These are phyloP conservation scores for Chlamydomonas reinhardtii DNA, from an alignment of 163 green algal species.

Conservation along the genomic window DNA sequence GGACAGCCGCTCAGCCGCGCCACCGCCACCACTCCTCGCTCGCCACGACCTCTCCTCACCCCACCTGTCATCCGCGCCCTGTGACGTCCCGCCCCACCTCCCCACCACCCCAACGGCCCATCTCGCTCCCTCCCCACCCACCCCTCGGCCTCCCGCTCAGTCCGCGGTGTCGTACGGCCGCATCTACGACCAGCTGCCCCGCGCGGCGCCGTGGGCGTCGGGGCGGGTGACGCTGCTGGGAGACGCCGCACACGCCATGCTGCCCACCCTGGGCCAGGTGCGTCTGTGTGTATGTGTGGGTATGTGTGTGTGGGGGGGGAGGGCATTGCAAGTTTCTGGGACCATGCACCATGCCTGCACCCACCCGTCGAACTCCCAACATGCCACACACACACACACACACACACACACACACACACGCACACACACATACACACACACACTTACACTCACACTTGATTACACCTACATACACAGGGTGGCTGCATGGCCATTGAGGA, in stretches of 20 bases:
- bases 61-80: too few species aligned
- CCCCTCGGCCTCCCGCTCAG: background rate
- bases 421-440: too few species aligned
- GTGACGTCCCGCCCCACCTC: too few species aligned
- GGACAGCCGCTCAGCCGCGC: too few species aligned
- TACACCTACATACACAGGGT: slow-evolving; percentile 65
- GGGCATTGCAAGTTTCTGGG: background rate
- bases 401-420: too few species aligned
- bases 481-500: slow-evolving; percentile 93
- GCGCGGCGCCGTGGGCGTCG: background rate
- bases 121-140: background rate
- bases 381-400: too few species aligned
- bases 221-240: slow-evolving; percentile 86
- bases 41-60: too few species aligned
- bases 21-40: too few species aligned
- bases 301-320: background rate
- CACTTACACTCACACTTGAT: too few species aligned
- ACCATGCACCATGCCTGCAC: too few species aligned
- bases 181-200: slow-evolving; percentile 5
- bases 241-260: slow-evolving; percentile 91
- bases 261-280: slow-evolving; percentile 89
- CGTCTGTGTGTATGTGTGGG: background rate
- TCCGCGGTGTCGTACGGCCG: background rate
- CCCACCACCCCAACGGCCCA: too few species aligned
- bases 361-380: too few species aligned